These are phyloP conservation scores for Voacanga thouarsii DNA, from an alignment of 257 asterid species.

Conservation along the genomic window DNA sequence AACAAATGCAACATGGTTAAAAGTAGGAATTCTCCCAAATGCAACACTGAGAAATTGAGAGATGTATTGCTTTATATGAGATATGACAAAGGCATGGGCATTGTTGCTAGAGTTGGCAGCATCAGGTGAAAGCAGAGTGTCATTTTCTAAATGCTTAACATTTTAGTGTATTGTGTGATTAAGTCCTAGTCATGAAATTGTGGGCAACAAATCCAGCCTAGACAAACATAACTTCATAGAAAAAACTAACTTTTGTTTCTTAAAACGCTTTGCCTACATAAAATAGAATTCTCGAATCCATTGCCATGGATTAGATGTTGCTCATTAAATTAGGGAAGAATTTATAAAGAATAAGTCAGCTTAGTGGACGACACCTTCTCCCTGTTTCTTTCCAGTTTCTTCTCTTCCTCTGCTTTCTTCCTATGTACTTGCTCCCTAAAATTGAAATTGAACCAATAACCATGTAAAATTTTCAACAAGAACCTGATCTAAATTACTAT, in stretches of 20 bases:
- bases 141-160: neutral
- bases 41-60: neutral
- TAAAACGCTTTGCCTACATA: neutral
- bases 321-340: neutral
- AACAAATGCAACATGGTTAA: neutral
- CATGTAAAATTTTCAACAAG: neutral
- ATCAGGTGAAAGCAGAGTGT: neutral
- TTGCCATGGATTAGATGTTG: neutral
- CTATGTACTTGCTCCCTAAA: conserved; percentile 44
- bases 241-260: neutral
- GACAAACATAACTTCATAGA: neutral
- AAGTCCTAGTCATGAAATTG: neutral
- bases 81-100: neutral
- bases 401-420: conserved; percentile 48
- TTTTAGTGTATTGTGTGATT: neutral
- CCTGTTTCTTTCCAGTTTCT: conserved; percentile 48
- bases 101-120: neutral
- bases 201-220: neutral
- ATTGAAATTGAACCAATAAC: conserved; percentile 12
- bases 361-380: conserved; percentile 47
- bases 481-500: neutral
- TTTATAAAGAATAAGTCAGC: neutral
- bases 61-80: neutral
- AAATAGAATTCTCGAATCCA: neutral
- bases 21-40: neutral